Base-by-base conservation (phyloP, 2,329 filamentous ascomycete species). In the Aureobasidium sp. region DNA sequence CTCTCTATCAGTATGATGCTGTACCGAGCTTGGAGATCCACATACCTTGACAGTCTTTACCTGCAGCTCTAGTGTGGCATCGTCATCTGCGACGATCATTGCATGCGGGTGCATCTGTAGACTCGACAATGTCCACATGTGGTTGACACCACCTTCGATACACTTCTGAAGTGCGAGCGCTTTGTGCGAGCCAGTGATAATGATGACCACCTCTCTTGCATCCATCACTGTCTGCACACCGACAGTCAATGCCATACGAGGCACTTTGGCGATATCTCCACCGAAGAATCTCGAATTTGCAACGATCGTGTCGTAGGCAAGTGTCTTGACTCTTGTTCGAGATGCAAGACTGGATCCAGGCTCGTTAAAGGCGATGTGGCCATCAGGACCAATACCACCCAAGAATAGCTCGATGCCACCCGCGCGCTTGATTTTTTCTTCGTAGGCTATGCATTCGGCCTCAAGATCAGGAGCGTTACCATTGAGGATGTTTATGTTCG, bases 341-440 rank as follows among this genome's bases (percentile, higher is more conserved):
- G 87, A 91, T 67, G 84, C 83, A 65, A 95, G 77, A 64, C 87
- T 90, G 12, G 88, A 92, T 44, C 90, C 90, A 4, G 90, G 90
- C 76, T 95, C 90, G 75, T 95, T 95, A 82, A 95, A 95, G 53
- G 90, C 90, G 66, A 95, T 90, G 75, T 95, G 90, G 5, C 90
- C 90, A 71, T 95, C 90, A 61, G 90, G 87, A 34, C 90, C 90
- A 61, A 95, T 91, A 46, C 90, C 90, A 17, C 89, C 89, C 5
- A 95, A 82, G 76, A 94, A 95, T 29, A 94, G 82, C 73, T 94
- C 89, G 66, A 95, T 94, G 56, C 90, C 90, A 55, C 90, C 90
- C 34, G 79, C 84, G 44, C 80, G 78, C 71, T 84, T 84, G 75
- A 95, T 94, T 70, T 87, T 86, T 60, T 85, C 85, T 75, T 95